Evolutionary conservation across 148 eudicot genomes (phyloP).

Genomic region (Spergularia bocconei): DNA sequence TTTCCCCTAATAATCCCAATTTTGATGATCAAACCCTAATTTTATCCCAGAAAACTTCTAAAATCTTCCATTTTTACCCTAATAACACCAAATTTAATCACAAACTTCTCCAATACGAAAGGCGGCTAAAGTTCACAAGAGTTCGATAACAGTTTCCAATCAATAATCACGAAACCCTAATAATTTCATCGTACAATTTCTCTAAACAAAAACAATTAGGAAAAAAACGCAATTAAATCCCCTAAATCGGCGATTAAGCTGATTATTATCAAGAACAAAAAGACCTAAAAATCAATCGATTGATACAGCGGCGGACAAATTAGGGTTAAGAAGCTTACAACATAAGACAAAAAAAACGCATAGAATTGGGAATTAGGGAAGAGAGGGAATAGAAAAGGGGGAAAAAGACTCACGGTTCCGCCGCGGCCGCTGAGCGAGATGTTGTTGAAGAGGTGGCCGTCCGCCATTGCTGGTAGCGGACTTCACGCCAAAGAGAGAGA

Average conservation of each 20-base stretch:
- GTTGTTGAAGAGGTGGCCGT: slow-evolving; percentile 74
- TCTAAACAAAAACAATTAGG: background rate
- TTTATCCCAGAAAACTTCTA: background rate
- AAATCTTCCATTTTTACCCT: background rate
- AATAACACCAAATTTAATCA: background rate
- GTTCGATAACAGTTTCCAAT: too few relatives aligned
- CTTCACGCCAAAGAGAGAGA: background rate
- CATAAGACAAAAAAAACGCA: background rate
- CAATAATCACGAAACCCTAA: slow-evolving; percentile 5
- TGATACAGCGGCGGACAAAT: background rate
- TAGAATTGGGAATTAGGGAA: background rate
- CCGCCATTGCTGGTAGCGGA: slow-evolving; percentile 50
- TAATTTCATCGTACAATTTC: background rate
- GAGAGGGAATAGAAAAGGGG: background rate
- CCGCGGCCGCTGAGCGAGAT: slow-evolving; percentile 96
- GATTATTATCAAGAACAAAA: background rate
- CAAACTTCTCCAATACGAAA: background rate
- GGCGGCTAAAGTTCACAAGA: too few relatives aligned
- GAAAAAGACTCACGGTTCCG: slow-evolving; percentile 57
- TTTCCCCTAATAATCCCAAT: background rate
- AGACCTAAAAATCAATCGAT: background rate
- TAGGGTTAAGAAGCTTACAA: slow-evolving; percentile 28
- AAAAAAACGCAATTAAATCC: background rate
- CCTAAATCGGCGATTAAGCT: background rate
- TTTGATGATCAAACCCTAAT: slow-evolving; percentile 6